Evolutionary conservation across 176 grass and related monocot genomes (phyloP), one percentile per base, ranked within the genome.

Genomic region (Phyllostachys edulis): DNA sequence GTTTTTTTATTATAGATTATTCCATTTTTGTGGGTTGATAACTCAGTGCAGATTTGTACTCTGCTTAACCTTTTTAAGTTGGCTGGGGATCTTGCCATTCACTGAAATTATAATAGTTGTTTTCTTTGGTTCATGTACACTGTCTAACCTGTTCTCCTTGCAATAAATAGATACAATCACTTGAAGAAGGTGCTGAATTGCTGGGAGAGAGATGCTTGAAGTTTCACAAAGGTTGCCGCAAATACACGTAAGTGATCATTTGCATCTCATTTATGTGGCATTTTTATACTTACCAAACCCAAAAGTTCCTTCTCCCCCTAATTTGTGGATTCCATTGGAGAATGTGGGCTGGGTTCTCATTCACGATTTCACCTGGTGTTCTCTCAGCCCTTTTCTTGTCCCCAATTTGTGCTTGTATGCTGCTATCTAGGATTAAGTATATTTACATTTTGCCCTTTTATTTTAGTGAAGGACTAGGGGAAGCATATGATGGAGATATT

Each of bases 401-500:
- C 5, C 34, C 62, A 14, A 32, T 62, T 56, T 46, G 39, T 42
- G 17, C 45, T 51, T 89, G 14, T 21, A 3, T 16, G 27, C 1
- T 60, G 18, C 42, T 40, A 59, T 85, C 4, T 56, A 37, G 78
- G 15, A 51, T 75, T 27, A 11, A 80, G 21, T 44, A 75, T 16
- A 63, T 75, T 82, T 82, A 73, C 63, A 36, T 42, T 77, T 69
- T 6, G 20, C 47, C 11, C 32, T 71, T 85, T 51, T 54, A 15
- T 85, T 90, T 52, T 84, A 97, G 94, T 69, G 94, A 97, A 92
- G 94, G 89, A 62, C 87, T 97, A 73, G 94, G 94, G 67, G 94
- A 97, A 85, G 92, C 87, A 64, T 97, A 97, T 63, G 94, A 97
- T 94, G 94, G 92, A 82, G 94, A 97, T 81, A 97, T 97, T 61